phyloP scores from a whole-genome alignment of 148 eudicot genomes.

The Agrostemma githago region DNA sequence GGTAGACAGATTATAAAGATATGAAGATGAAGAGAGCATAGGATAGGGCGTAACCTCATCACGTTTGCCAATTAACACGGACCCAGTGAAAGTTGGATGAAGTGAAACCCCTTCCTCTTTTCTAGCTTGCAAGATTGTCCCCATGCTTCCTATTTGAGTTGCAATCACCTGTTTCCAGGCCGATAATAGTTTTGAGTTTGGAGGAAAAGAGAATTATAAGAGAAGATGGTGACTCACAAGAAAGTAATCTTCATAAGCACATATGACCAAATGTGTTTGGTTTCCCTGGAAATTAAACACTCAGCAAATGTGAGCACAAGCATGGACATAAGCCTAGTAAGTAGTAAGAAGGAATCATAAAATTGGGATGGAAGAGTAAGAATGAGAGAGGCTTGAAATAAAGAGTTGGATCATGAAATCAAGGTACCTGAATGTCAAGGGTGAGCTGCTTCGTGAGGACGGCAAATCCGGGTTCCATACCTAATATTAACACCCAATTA shows the following conservation, averaged over 20 bases:
- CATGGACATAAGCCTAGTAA: no score
- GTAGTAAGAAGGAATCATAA: neutral
- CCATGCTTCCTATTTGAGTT: slow-evolving; percentile 92
- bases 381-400: no score
- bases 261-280: slow-evolving; percentile 60
- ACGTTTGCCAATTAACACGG: slow-evolving; percentile 79
- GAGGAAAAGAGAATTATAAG: neutral
- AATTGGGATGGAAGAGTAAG: neutral
- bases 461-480: slow-evolving; percentile 47
- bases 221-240: slow-evolving; percentile 46
- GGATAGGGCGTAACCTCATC: slow-evolving; percentile 56
- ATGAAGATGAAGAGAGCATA: slow-evolving; percentile 9
- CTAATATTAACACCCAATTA: neutral
- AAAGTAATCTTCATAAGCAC: slow-evolving; percentile 69
- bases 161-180: slow-evolving; percentile 74
- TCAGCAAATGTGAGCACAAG: neutral
- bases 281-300: slow-evolving; percentile 43
- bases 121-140: slow-evolving; percentile 74
- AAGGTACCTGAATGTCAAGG: slow-evolving; percentile 40
- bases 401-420: no score
- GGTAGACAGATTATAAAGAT: neutral
- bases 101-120: slow-evolving; percentile 70
- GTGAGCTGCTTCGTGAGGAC: slow-evolving; percentile 50
- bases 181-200: slow-evolving; percentile 5
- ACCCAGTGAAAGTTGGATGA: slow-evolving; percentile 54